Conservation (phyloP, 768 basidiomycete genomes). For the Lentinula detonsa region DNA sequence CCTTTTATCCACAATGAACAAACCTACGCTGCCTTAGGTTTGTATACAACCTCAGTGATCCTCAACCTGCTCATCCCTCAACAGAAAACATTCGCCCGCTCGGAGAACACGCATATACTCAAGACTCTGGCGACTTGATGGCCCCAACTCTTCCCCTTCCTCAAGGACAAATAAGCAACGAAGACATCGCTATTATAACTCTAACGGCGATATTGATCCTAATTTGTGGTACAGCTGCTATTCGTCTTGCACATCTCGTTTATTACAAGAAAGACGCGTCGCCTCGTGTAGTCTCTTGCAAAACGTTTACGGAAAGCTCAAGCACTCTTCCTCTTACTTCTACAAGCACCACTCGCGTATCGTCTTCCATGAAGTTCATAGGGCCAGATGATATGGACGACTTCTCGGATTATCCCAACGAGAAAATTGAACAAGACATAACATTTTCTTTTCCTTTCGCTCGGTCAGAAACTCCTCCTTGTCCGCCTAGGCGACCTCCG, state of each 20-base stretch:
- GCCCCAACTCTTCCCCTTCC: not conserved
- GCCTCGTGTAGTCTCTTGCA: not conserved
- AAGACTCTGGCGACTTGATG: not conserved
- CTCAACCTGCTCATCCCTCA: not conserved
- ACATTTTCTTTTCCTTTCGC: slow-evolving; percentile 1
- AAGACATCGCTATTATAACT: not conserved
- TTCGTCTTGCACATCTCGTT: not conserved
- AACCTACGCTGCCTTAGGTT: not conserved
- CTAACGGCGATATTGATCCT: slow-evolving; percentile 3
- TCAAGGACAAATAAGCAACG: not conserved
- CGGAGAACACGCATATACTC: not conserved
- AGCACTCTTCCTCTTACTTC: not conserved
- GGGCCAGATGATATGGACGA: not conserved
- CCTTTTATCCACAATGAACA: not conserved
- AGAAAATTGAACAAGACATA: not conserved
- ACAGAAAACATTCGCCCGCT: not conserved
- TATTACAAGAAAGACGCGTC: not conserved
- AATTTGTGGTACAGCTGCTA: not conserved
- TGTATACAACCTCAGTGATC: not conserved
- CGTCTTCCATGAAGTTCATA: not conserved
- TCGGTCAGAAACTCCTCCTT: not conserved
- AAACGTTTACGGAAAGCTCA: not conserved
- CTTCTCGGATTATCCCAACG: not conserved
- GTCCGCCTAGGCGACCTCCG: not conserved
- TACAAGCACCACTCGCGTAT: not conserved